A percentile compares a stretch with the other conserved stretches of the same genome.
phyloP scores from a whole-genome alignment of 495 filamentous ascomycete species.

The Trichoderma gamsii region DNA sequence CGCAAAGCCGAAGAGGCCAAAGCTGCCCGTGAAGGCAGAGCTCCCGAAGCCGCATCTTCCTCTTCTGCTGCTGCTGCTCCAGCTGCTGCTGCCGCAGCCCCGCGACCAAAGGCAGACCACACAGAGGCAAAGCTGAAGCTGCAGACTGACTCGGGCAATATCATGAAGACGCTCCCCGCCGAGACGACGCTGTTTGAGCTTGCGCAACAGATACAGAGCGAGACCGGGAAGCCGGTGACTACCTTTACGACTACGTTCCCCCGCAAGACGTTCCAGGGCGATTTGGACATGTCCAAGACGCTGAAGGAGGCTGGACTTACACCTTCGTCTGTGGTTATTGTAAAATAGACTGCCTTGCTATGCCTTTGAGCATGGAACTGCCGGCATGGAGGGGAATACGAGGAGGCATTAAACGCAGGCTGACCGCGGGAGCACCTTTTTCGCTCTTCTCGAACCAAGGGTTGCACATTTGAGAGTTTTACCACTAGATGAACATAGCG shows the following conservation, averaged over 20 bases:
- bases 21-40: constrained; percentile 70
- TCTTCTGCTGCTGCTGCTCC: constrained; percentile 29
- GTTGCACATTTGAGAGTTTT: background rate
- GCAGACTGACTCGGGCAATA: constrained; percentile 64
- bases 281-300: constrained; percentile 79
- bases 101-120: constrained; percentile 45
- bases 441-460: background rate
- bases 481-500: constrained; percentile 7
- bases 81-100: constrained; percentile 29
- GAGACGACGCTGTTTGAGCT: constrained; percentile 94
- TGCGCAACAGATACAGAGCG: constrained; percentile 60
- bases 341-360: constrained; percentile 44
- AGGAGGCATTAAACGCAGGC: background rate
- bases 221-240: constrained; percentile 51
- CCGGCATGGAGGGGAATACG: background rate
- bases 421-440: background rate
- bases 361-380: background rate
- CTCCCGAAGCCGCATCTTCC: constrained; percentile 42
- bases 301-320: constrained; percentile 87
- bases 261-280: constrained; percentile 67
- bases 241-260: constrained; percentile 85
- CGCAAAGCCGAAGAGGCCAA: constrained; percentile 77
- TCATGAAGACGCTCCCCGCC: constrained; percentile 76
- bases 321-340: constrained; percentile 80
- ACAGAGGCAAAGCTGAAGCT: constrained; percentile 77